Conservation (phyloP, 1,284 basidiomycete genomes). For the Marasmius tenuissimus region DNA sequence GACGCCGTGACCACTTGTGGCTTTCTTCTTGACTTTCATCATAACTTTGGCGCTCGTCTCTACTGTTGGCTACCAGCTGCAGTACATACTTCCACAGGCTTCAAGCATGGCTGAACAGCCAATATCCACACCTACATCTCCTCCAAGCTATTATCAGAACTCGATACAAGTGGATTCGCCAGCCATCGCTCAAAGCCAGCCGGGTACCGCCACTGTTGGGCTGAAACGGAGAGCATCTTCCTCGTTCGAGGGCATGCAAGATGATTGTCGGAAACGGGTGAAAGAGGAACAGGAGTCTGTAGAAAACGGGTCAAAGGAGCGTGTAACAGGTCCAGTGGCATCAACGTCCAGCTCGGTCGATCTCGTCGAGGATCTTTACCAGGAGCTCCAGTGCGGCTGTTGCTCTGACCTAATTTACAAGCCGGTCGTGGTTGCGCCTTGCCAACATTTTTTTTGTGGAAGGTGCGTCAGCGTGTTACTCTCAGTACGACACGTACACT, state of each 20-base stretch:
- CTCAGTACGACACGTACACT: neutral
- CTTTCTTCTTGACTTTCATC: neutral
- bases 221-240: slow-evolving; percentile 66
- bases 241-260: slow-evolving; percentile 51
- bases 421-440: slow-evolving; percentile 75
- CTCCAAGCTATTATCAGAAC: neutral
- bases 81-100: neutral
- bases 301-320: slow-evolving; percentile 10
- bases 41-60: neutral
- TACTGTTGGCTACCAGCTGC: neutral
- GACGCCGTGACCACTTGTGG: neutral
- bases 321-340: slow-evolving; percentile 8
- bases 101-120: neutral
- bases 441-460: slow-evolving; percentile 84
- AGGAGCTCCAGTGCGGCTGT: slow-evolving; percentile 81
- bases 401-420: slow-evolving; percentile 75
- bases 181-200: neutral
- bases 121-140: neutral
- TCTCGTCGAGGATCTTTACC: slow-evolving; percentile 60
- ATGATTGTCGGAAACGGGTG: slow-evolving; percentile 56
- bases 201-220: slow-evolving; percentile 17
- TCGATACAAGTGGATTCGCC: neutral
- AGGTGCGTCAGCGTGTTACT: slow-evolving; percentile 45
- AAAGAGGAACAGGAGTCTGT: slow-evolving; percentile 44
- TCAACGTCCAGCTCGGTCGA: slow-evolving; percentile 23